Percentiles rank a stretch among this genome's conserved stretches.
Evolutionary conservation across 1,139 yeast species (phyloP).

Genomic region (Magnusiomyces ingens): DNA sequence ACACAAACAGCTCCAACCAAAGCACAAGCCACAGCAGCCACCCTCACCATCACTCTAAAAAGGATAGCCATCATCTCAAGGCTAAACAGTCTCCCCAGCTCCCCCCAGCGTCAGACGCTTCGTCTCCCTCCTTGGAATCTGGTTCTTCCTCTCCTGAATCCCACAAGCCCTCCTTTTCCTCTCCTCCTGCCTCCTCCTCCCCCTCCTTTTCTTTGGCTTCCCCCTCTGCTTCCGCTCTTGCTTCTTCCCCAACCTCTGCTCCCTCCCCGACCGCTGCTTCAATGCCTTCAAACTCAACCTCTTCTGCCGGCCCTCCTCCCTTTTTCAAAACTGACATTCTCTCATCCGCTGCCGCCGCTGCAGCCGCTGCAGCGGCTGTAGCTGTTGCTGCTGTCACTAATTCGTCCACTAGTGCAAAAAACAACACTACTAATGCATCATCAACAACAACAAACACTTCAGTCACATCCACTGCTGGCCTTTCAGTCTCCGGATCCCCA

Average conservation of each 20-base stretch:
- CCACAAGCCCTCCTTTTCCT: too few species aligned
- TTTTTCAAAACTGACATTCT: too few species aligned
- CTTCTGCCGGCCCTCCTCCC: too few species aligned
- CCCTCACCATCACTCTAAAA: constrained; percentile 2
- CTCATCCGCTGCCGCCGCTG: too few species aligned
- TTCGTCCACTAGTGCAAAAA: too few species aligned
- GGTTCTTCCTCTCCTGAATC: background rate
- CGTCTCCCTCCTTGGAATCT: background rate
- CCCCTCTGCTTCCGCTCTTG: background rate
- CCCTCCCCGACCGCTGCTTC: background rate
- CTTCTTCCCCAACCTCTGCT: background rate
- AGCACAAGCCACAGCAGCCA: background rate
- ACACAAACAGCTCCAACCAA: too few species aligned
- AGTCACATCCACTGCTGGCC: background rate
- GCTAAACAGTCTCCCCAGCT: background rate
- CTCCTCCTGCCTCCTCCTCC: background rate
- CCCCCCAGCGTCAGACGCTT: background rate
- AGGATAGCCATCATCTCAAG: constrained; percentile 4
- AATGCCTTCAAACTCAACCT: too few species aligned
- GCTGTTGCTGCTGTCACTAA: too few species aligned
- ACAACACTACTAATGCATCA: too few species aligned
- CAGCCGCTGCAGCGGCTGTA: too few species aligned
- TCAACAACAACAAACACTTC: background rate
- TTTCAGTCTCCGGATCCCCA: background rate
- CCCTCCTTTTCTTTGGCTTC: background rate